Base-by-base conservation (phyloP, 2,329 filamentous ascomycete species). In the Penicillium sp. region DNA sequence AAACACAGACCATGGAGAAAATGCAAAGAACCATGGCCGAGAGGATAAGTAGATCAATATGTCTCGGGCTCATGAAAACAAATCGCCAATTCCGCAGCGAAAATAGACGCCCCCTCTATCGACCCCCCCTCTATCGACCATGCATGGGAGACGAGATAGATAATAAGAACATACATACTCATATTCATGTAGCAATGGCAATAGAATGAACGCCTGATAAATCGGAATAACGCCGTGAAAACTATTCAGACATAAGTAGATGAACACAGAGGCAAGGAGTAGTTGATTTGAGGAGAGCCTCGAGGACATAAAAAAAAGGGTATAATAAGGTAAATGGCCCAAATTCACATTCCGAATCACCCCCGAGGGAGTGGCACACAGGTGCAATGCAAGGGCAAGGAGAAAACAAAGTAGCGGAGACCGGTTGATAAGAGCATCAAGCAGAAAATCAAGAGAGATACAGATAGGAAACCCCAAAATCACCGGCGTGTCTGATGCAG, bases 241-340 rank as follows among this genome's bases (percentile, higher is more conserved):
- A 35, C 55, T 58, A 58, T 48, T 52, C 33, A 44, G 26, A 24
- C 46, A 29, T n/a, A 49, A 26, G 22, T 37, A 48, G 41, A 50
- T 24, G 57, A 46, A 58, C 24, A 62, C 51, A 35, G 46, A 47
- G 21, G 10, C 21, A 44, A 53, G 22, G 19, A 39, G 33, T 22
- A 33, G 13, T 31, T 21, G 31, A 51, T 51, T 48, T 41, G 50
- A 63, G 60, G 55, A 39, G 57, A 58, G 60, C 58, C 62, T 47
- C 60, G 67, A 66, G 68, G 67, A 70, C 69, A 72, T 35, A 21
- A 44, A 52, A 43, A 43, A 72, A 63, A 72, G 70, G 70, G 70
- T 73, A 73, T 73, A 71, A 63, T 63, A 68, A 67, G 62, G 48
- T 56, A 50, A 41, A 41, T 68, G 64, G 65, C 63, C 61, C 66